Percentiles rank a stretch among this genome's conserved stretches.
Evolutionary conservation across 805 yeast genomes (phyloP).

Genomic region (Teunomyces pallodes): DNA sequence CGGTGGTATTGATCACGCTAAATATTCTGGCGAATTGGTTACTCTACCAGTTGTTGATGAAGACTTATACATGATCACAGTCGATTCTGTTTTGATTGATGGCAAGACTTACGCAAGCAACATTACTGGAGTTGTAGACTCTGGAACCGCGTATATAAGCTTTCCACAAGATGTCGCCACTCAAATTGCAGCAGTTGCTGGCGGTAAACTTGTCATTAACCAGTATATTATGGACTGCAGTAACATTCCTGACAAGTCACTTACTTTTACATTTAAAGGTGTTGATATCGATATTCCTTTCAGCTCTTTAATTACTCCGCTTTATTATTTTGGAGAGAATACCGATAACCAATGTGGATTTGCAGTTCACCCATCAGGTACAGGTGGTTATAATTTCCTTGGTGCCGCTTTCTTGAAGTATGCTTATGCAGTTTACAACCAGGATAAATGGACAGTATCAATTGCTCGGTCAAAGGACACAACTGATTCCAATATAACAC

Average conservation of each 20-base stretch:
- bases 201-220: neutral
- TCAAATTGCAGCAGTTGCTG: neutral
- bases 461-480: conserved; percentile 46
- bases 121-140: conserved; percentile 6
- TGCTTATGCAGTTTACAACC: conserved; percentile 55
- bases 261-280: conserved; percentile 6
- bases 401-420: conserved; percentile 55
- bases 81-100: neutral
- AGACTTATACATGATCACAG: conserved; percentile 1
- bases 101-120: neutral
- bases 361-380: neutral
- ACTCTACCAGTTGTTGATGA: neutral
- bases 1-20: conserved; percentile 23
- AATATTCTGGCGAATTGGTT: conserved; percentile 12
- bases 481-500: conserved; percentile 5
- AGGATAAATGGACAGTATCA: conserved; percentile 43
- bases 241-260: conserved; percentile 6
- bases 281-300: conserved; percentile 7
- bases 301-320: conserved; percentile 1
- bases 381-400: conserved; percentile 18
- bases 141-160: conserved; percentile 7
- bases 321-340: neutral
- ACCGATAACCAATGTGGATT: neutral
- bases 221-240: conserved; percentile 3
- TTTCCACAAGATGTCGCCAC: conserved; percentile 4